Evolutionary conservation across 139 green algal species (phyloP).

Genomic region (Picochlorum sp.): DNA sequence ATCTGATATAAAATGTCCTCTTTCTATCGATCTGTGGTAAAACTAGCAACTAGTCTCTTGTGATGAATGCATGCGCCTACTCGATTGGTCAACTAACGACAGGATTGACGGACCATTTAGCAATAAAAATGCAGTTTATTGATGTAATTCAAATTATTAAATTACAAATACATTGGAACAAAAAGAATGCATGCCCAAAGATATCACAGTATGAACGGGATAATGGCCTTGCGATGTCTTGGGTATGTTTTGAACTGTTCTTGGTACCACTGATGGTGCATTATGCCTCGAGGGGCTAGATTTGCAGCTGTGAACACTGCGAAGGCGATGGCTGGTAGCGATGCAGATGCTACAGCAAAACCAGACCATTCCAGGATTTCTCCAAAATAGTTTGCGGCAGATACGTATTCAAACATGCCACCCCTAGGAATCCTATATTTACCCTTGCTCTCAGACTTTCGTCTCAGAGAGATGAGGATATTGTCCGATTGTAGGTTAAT

Average conservation of each 20-base stretch:
- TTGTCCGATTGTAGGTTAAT: constrained; percentile 48
- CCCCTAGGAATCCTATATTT: constrained; percentile 65
- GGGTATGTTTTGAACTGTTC: constrained; percentile 8
- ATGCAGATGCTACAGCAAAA: constrained; percentile 33
- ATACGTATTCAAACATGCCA: constrained; percentile 60
- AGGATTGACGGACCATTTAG: neutral
- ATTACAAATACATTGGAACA: neutral
- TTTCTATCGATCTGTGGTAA: too few relatives aligned
- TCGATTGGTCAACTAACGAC: neutral
- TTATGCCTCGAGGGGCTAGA: constrained; percentile 32
- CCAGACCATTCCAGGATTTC: constrained; percentile 64
- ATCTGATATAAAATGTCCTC: too few relatives aligned
- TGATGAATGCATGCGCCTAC: neutral
- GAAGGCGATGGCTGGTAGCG: constrained; percentile 42
- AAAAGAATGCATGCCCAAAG: constrained; percentile 36
- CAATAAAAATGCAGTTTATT: neutral
- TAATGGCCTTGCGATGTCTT: constrained; percentile 31
- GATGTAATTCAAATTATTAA: neutral
- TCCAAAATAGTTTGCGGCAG: constrained; percentile 59
- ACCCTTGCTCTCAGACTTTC: constrained; percentile 16
- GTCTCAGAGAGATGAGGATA: constrained; percentile 45
- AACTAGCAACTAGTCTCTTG: neutral
- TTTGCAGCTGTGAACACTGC: constrained; percentile 57
- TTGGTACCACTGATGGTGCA: constrained; percentile 31
- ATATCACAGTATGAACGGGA: too few relatives aligned